Conservation (phyloP, 768 basidiomycete genomes). For the Russula ochroleuca region DNA sequence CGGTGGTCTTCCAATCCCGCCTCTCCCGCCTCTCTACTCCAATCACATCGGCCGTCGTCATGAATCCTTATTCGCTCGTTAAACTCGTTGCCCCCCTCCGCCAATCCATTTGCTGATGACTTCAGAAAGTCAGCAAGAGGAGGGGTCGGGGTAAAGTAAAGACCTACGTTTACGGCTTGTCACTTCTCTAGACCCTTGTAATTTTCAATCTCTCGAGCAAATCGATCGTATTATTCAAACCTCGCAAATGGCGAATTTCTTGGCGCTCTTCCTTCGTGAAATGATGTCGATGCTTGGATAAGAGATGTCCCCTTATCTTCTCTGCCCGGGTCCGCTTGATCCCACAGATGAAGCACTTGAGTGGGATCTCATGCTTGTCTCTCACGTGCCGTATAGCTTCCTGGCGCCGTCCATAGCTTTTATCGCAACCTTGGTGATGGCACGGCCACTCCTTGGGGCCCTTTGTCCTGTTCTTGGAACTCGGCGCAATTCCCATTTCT, state of each 20-base stretch:
- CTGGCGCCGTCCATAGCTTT: neutral
- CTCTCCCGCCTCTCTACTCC: no score
- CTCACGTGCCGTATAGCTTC: neutral
- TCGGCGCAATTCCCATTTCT: neutral
- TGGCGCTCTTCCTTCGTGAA: neutral
- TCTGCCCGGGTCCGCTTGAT: constrained; percentile 5
- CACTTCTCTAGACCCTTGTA: neutral
- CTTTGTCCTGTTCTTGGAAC: no score
- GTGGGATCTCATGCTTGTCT: neutral
- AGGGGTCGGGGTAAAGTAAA: neutral
- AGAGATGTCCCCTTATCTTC: neutral
- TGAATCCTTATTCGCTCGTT: no score
- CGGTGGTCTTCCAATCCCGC: no score
- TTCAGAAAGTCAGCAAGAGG: neutral
- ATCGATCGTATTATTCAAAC: neutral
- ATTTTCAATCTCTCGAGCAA: neutral
- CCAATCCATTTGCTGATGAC: neutral
- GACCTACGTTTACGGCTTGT: neutral
- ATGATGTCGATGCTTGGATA: neutral
- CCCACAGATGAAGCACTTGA: constrained; percentile 5
- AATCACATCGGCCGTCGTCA: no score
- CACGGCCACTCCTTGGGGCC: neutral
- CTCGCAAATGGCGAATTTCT: neutral
- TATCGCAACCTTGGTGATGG: neutral
- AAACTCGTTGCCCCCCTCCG: neutral